Evolutionary conservation across 805 yeast genomes (phyloP).

Genomic region (Ogataea salicorniae): DNA sequence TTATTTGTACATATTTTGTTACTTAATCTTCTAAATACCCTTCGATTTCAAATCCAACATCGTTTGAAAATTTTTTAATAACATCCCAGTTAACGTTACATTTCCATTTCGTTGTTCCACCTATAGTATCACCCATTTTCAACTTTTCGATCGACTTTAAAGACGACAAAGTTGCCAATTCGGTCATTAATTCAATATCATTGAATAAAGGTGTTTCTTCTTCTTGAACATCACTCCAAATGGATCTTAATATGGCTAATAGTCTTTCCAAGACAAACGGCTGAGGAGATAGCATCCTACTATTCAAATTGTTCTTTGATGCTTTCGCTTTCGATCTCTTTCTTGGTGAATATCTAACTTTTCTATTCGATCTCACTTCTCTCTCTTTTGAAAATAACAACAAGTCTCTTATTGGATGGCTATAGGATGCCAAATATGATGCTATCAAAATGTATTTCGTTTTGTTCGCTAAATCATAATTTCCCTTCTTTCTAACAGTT

Average conservation of each 20-base stretch:
- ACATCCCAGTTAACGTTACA: slow-evolving; percentile 69
- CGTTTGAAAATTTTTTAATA: slow-evolving; percentile 54
- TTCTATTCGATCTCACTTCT: slow-evolving; percentile 38
- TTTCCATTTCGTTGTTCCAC: slow-evolving; percentile 71
- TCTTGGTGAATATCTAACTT: slow-evolving; percentile 25
- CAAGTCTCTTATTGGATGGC: slow-evolving; percentile 64
- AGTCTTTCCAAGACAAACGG: slow-evolving; percentile 74
- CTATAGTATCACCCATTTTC: slow-evolving; percentile 40
- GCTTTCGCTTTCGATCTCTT: slow-evolving; percentile 31
- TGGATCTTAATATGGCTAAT: slow-evolving; percentile 72
- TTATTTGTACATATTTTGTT: neutral
- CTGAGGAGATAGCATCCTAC: slow-evolving; percentile 64
- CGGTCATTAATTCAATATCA: slow-evolving; percentile 34
- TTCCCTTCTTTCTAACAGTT: slow-evolving; percentile 9
- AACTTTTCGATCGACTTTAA: slow-evolving; percentile 26
- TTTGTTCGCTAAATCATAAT: slow-evolving; percentile 47
- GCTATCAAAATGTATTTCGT: slow-evolving; percentile 75
- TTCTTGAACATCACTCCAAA: slow-evolving; percentile 41
- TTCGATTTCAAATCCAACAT: slow-evolving; percentile 60
- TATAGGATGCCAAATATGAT: slow-evolving; percentile 77
- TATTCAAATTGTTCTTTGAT: slow-evolving; percentile 44
- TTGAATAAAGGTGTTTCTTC: slow-evolving; percentile 25
- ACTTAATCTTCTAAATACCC: slow-evolving; percentile 42
- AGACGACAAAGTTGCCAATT: slow-evolving; percentile 33
- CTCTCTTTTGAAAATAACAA: slow-evolving; percentile 62